phyloP scores from a whole-genome alignment of 495 filamentous ascomycete genomes.

The Penicillium nucicola region DNA sequence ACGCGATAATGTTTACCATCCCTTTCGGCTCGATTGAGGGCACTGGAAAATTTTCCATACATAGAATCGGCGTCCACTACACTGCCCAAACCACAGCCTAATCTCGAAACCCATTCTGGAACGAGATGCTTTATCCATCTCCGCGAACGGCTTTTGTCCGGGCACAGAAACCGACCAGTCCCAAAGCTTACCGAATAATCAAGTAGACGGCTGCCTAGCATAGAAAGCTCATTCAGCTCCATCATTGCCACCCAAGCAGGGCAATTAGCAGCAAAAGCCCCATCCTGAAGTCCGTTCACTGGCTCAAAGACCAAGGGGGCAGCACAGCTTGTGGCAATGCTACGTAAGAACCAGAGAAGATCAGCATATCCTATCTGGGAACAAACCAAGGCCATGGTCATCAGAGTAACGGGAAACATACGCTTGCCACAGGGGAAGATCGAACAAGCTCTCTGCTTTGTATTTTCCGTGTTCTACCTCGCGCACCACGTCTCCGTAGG shows the following conservation, averaged over 20 bases:
- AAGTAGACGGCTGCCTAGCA: neutral
- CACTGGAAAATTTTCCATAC: constrained; percentile 1
- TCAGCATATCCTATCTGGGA: neutral
- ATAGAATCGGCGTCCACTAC: neutral
- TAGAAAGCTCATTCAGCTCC: neutral
- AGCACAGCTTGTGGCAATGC: constrained; percentile 1
- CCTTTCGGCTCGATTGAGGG: neutral
- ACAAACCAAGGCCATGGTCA: neutral
- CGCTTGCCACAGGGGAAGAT: neutral
- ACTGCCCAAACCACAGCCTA: neutral
- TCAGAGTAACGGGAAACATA: neutral
- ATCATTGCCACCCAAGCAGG: neutral
- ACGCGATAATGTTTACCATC: constrained; percentile 2
- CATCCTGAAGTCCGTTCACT: neutral
- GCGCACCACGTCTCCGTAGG: neutral
- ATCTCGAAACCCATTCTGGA: neutral
- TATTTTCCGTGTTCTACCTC: neutral
- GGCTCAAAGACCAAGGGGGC: constrained; percentile 1
- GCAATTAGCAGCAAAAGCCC: neutral
- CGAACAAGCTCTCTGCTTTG: neutral
- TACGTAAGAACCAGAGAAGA: neutral
- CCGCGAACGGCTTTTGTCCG: neutral
- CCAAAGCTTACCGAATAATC: constrained; percentile 1
- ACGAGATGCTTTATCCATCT: neutral
- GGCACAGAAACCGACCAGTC: neutral